Conservation (phyloP, 2,329 filamentous ascomycete genomes). For the Exserohilum turcica region DNA sequence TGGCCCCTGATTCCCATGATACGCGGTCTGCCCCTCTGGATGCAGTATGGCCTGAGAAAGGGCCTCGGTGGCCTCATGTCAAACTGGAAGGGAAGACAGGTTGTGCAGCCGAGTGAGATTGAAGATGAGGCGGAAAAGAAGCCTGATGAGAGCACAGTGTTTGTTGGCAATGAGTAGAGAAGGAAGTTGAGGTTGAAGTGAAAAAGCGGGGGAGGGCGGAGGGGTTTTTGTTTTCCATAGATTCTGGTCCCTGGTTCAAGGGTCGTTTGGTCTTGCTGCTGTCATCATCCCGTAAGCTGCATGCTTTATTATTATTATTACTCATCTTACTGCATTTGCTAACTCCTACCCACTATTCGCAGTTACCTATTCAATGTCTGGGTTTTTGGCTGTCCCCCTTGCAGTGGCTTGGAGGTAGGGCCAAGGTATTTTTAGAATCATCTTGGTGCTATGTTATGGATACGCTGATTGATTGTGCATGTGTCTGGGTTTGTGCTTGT, state of each 20-base stretch:
- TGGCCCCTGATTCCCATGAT: slow-evolving; percentile 45
- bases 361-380: too few species aligned
- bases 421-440: too few species aligned
- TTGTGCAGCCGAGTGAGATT: slow-evolving; percentile 41
- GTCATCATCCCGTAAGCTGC: too few species aligned
- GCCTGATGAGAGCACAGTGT: slow-evolving; percentile 34
- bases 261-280: neutral
- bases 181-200: neutral
- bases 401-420: too few species aligned
- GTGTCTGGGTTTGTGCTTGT: too few species aligned
- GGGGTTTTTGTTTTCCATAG: neutral
- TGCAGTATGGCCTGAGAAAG: slow-evolving; percentile 60
- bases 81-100: slow-evolving; percentile 46
- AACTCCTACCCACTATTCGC: too few species aligned
- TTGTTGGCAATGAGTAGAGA: slow-evolving; percentile 25
- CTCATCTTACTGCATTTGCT: too few species aligned
- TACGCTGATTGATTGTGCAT: too few species aligned
- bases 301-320: too few species aligned
- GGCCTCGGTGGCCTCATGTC: slow-evolving; percentile 42
- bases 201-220: neutral
- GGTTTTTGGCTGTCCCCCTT: too few species aligned
- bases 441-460: too few species aligned
- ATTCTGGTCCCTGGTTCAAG: neutral
- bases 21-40: slow-evolving; percentile 66
- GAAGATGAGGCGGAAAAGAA: slow-evolving; percentile 21